A percentile compares a stretch with the other conserved stretches of the same genome.
Evolutionary conservation across 2,329 filamentous ascomycete genomes (phyloP).

Genomic region (Reticulascus tulasneorum): DNA sequence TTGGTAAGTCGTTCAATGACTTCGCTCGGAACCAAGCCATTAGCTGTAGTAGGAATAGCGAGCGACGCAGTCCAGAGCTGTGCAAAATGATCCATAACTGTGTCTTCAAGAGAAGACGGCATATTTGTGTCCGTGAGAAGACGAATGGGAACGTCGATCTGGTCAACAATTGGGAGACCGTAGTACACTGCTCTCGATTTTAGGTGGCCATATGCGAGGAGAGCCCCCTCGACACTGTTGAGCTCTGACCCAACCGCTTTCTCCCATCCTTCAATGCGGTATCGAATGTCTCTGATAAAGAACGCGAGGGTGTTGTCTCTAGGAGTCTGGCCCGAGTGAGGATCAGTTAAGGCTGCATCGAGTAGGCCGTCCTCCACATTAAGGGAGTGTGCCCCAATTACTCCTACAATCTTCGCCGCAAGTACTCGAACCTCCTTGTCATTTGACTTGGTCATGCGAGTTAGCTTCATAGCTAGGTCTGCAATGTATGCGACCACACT

Average conservation of each 20-base stretch:
- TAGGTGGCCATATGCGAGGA: conserved; percentile 41
- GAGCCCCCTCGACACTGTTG: conserved; percentile 42
- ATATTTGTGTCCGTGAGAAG: conserved; percentile 24
- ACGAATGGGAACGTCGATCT: conserved; percentile 23
- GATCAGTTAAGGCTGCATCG: conserved; percentile 29
- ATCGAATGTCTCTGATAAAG: conserved; percentile 23
- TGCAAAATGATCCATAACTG: conserved; percentile 39
- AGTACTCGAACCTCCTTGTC: conserved; percentile 63
- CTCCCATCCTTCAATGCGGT: conserved; percentile 41
- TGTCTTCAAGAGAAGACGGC: conserved; percentile 35
- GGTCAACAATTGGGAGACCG: conserved; percentile 21
- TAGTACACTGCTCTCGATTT: conserved; percentile 43
- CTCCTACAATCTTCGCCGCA: conserved; percentile 69
- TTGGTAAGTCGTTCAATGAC: conserved; percentile 61
- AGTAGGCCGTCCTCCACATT: conserved; percentile 27
- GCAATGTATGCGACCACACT: conserved; percentile 46
- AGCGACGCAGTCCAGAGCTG: conserved; percentile 45
- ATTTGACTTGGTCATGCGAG: conserved; percentile 62
- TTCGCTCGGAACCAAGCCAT: conserved; percentile 26
- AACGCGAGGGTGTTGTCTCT: conserved; percentile 9
- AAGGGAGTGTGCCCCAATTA: conserved; percentile 65
- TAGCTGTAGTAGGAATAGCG: conserved; percentile 22
- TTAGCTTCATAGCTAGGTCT: conserved; percentile 45
- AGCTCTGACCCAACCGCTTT: conserved; percentile 38
- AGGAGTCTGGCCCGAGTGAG: conserved; percentile 18